Percentiles rank a stretch among this genome's conserved stretches.
Evolutionary conservation across 2,329 filamentous ascomycete species (phyloP).

Genomic region (Cadophora sp.): DNA sequence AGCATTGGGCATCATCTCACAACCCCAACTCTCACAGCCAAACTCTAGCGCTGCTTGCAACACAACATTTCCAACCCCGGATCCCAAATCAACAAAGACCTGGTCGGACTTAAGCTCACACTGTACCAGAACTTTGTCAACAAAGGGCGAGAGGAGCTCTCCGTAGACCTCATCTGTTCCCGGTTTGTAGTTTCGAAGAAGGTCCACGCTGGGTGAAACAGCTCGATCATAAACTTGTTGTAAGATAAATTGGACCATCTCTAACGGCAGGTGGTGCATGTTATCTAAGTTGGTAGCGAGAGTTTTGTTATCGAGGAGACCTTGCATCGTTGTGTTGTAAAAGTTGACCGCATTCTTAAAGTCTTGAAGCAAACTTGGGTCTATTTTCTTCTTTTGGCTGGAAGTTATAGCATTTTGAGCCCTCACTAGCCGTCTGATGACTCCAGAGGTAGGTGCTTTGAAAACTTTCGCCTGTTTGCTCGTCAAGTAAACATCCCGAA

Average conservation of each 20-base stretch:
- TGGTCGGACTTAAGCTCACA: constrained; percentile 81
- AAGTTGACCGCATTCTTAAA: constrained; percentile 76
- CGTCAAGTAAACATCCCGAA: constrained; percentile 80
- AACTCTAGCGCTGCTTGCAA: constrained; percentile 92
- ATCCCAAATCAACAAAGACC: constrained; percentile 93
- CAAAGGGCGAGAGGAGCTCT: constrained; percentile 85
- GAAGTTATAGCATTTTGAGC: constrained; percentile 51
- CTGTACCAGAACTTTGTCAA: constrained; percentile 79
- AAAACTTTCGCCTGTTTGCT: constrained; percentile 71
- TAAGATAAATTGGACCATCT: constrained; percentile 80
- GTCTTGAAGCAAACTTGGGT: constrained; percentile 59
- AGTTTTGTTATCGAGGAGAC: constrained; percentile 71
- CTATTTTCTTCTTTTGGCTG: constrained; percentile 56
- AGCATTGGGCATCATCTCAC: constrained; percentile 93
- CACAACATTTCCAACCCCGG: constrained; percentile 94
- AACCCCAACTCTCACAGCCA: constrained; percentile 94
- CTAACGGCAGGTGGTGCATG: constrained; percentile 72
- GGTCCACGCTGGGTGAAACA: constrained; percentile 86
- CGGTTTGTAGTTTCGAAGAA: constrained; percentile 83
- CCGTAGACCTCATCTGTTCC: constrained; percentile 95
- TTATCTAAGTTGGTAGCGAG: constrained; percentile 75
- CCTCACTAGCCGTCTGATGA: constrained; percentile 78
- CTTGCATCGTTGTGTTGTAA: constrained; percentile 77
- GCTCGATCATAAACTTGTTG: constrained; percentile 90
- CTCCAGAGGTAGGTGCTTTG: constrained; percentile 74